A percentile compares a stretch with the other conserved stretches of the same genome.
phyloP scores from a whole-genome alignment of 495 filamentous ascomycete genomes.

The Physcia stellaris region DNA sequence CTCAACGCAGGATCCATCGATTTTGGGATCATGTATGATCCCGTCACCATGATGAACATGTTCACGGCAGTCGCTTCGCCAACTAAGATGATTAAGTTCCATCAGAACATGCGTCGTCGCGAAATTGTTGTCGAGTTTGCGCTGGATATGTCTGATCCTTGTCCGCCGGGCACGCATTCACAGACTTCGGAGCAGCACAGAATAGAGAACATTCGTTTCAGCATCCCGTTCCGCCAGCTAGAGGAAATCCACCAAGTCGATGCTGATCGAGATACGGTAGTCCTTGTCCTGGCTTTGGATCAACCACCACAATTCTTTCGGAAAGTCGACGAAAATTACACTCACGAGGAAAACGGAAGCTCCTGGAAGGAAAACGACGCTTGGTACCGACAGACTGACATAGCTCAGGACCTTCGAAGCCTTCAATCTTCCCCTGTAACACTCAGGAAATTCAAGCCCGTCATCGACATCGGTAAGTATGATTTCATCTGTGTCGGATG shows the following conservation, averaged over 20 bases:
- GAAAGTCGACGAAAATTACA: conserved; percentile 30
- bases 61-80: conserved; percentile 15
- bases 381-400: conserved; percentile 66
- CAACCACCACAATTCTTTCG: conserved; percentile 53
- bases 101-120: conserved; percentile 29
- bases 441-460: conserved; percentile 38
- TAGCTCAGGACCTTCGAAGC: conserved; percentile 36
- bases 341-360: conserved; percentile 23
- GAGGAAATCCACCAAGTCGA: conserved; percentile 37
- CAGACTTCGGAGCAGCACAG: conserved; percentile 4
- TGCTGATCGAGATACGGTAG: conserved; percentile 18
- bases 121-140: conserved; percentile 31
- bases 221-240: conserved; percentile 52
- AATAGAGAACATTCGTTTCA: conserved; percentile 32
- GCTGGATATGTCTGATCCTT: conserved; percentile 23
- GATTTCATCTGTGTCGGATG: conserved; percentile 17
- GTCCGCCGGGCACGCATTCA: conserved; percentile 9
- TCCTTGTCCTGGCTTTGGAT: conserved; percentile 44
- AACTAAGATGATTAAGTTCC: conserved; percentile 16
- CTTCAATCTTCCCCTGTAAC: conserved; percentile 31
- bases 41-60: conserved; percentile 33
- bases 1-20: conserved; percentile 11
- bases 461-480: conserved; percentile 61
- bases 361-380: conserved; percentile 53
- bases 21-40: conserved; percentile 15